phyloP scores from a whole-genome alignment of 2,329 filamentous ascomycete species.

The Pseudogymnoascus sp. region DNA sequence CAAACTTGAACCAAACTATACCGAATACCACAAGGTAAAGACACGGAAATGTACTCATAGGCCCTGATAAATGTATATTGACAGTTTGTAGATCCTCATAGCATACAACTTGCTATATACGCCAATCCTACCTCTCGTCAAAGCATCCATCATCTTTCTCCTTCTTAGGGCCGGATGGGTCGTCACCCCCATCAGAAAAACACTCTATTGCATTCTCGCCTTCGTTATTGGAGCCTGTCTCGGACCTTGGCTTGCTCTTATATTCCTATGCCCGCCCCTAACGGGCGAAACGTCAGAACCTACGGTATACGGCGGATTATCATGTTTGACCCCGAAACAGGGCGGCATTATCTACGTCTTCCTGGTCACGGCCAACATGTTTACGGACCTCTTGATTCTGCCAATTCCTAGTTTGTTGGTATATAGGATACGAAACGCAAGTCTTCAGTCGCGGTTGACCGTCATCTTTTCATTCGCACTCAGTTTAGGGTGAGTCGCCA shows the following conservation, averaged over 20 bases:
- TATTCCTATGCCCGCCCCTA: not conserved
- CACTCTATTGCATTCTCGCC: not conserved
- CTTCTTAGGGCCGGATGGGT: conserved; percentile 1
- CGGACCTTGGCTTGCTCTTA: conserved; percentile 1
- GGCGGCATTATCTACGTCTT: not conserved
- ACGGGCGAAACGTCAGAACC: not conserved
- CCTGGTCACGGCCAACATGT: conserved; percentile 5
- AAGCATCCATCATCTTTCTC: not conserved
- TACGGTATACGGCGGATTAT: not conserved
- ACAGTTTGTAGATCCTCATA: conserved; percentile 4
- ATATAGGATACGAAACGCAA: conserved; percentile 5
- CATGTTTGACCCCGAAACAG: not conserved
- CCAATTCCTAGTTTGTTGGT: conserved; percentile 1
- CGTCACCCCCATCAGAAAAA: not conserved
- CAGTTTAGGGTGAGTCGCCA: not conserved
- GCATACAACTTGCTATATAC: conserved; percentile 4
- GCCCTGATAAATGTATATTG: not conserved
- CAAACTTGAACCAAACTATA: not conserved
- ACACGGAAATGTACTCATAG: not conserved
- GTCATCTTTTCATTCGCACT: conserved; percentile 2
- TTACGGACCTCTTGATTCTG: conserved; percentile 6
- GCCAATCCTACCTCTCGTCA: conserved; percentile 1
- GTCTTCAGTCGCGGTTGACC: conserved; percentile 3
- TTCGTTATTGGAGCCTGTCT: not conserved
- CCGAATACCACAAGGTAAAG: not conserved